Evolutionary conservation across 176 grass and related monocot species (phyloP).

Genomic region (Rhynchospora pubera): DNA sequence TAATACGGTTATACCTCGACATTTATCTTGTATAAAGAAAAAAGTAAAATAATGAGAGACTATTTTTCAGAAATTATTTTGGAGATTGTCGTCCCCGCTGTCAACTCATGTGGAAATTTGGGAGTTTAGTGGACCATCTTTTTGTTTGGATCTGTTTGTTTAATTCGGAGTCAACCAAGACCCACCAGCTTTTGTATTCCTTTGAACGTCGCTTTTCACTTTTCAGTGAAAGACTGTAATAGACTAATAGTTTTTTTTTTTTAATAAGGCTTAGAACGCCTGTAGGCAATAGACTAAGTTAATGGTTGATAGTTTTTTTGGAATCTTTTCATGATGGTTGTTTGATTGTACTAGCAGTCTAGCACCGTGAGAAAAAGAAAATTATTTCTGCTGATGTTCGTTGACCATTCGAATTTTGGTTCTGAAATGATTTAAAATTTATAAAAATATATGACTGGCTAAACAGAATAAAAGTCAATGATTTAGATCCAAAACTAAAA

Average conservation of each 20-base stretch:
- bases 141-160: slow-evolving; percentile 8
- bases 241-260: background rate
- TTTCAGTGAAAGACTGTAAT: background rate
- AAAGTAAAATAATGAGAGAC: background rate
- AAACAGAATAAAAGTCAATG: no score
- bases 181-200: background rate
- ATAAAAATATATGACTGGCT: no score
- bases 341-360: background rate
- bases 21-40: no score
- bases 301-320: no score
- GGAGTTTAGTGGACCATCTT: background rate
- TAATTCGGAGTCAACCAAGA: background rate
- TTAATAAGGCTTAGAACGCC: no score
- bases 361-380: background rate
- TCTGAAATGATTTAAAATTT: no score
- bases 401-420: background rate
- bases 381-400: background rate
- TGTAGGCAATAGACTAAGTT: no score
- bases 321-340: no score
- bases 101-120: background rate
- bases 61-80: background rate
- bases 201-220: background rate
- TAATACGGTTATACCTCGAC: background rate
- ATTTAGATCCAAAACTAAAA: no score
- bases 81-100: background rate